Evolutionary conservation across 306 rosid genomes (phyloP), one percentile per base, ranked within the genome.

Genomic region (Ceratonia siliqua): DNA sequence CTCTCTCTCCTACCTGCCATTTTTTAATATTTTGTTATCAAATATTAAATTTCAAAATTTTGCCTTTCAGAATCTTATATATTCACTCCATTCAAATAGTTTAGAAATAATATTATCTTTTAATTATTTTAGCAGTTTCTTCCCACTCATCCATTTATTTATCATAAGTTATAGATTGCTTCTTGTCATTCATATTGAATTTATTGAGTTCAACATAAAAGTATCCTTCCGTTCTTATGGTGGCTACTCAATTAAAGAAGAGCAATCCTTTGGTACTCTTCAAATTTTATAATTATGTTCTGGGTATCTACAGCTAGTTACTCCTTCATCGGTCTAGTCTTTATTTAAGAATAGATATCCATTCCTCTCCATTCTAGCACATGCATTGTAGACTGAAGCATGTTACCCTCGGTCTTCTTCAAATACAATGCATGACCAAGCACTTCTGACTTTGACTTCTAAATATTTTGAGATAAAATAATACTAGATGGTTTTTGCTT

Each of bases 1-100:
- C 98, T 78, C 98, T 87, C 76, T 92, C 98, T 35, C 98, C 98
- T 20, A 92, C 98, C 98, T 92, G 86, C 64, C 82, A 87, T 86
- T 87, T 73, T n/a, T 69, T 79, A 68, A 74, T 42, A 36, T 38
- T 49, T 77, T 66, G 8, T 39, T 43, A 32, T 32, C n/a, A n/a
- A n/a, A n/a, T n/a, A n/a, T n/a, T n/a, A n/a, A n/a, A n/a, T n/a
- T n/a, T n/a, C n/a, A n/a, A n/a, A n/a, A n/a, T n/a, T n/a, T n/a
- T n/a, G n/a, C n/a, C n/a, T n/a, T n/a, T n/a, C n/a, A n/a, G n/a
- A n/a, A n/a, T n/a, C n/a, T n/a, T n/a, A n/a, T n/a, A n/a, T n/a
- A n/a, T n/a, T n/a, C n/a, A n/a, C n/a, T 63, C 62, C 39, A 55
- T 49, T 63, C 46, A 14, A 46, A 63, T 43, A 79, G 39, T 35